phyloP scores from a whole-genome alignment of 176 grass and related monocot species.

The Cocos nucifera region DNA sequence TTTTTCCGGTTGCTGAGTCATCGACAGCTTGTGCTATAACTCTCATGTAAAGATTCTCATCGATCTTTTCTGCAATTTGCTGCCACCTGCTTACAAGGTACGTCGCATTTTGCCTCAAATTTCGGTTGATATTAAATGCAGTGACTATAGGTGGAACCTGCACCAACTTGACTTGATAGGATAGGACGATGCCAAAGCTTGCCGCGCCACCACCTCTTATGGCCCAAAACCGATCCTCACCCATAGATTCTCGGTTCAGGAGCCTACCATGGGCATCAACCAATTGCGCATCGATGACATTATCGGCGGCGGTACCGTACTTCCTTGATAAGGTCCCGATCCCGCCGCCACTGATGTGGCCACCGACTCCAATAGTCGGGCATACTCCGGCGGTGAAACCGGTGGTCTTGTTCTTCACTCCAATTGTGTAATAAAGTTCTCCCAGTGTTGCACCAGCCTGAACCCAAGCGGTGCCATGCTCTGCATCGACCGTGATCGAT shows the following conservation, averaged over 20 bases:
- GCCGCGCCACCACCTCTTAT: slow-evolving; percentile 29
- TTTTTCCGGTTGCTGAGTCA: background rate
- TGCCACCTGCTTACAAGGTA: slow-evolving; percentile 27
- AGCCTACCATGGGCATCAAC: slow-evolving; percentile 17
- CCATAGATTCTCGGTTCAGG: slow-evolving; percentile 26
- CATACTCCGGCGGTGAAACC: slow-evolving; percentile 24
- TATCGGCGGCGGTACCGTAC: slow-evolving; percentile 21
- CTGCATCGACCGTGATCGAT: slow-evolving; percentile 8
- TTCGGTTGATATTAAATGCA: slow-evolving; percentile 12
- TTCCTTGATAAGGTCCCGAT: slow-evolving; percentile 32
- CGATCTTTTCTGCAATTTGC: slow-evolving; percentile 18
- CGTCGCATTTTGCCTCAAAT: slow-evolving; percentile 9
- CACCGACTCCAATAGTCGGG: slow-evolving; percentile 26
- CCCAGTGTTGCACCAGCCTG: slow-evolving; percentile 33
- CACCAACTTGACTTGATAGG: slow-evolving; percentile 27
- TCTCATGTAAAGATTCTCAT: slow-evolving; percentile 27
- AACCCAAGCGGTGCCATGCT: slow-evolving; percentile 24
- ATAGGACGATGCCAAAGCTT: slow-evolving; percentile 32
- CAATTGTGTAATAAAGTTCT: slow-evolving; percentile 33
- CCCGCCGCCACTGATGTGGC: slow-evolving; percentile 32
- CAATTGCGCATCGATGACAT: slow-evolving; percentile 21
- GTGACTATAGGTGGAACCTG: slow-evolving; percentile 22
- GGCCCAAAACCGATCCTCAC: slow-evolving; percentile 37
- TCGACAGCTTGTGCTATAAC: slow-evolving; percentile 4
- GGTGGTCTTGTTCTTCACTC: slow-evolving; percentile 6